Conservation (phyloP, 2,329 filamentous ascomycete genomes). For the Huntiella bhutanensis region DNA sequence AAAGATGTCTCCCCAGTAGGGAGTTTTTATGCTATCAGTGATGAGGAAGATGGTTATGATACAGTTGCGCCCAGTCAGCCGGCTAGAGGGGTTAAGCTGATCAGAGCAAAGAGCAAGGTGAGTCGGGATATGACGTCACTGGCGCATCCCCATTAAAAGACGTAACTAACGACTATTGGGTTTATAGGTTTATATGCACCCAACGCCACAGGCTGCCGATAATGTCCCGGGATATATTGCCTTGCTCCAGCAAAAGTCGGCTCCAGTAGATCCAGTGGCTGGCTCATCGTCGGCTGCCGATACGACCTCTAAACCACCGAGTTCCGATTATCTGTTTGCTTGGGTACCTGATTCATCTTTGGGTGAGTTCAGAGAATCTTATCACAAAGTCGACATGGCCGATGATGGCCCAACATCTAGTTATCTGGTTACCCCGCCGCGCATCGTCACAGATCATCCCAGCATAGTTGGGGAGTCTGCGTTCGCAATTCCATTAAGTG, state of each 20-base stretch:
- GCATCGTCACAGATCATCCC: constrained; percentile 60
- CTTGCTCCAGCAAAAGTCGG: constrained; percentile 69
- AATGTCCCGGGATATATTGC: constrained; percentile 92
- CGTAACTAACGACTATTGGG: no score
- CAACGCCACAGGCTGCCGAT: constrained; percentile 79
- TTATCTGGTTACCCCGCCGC: constrained; percentile 79
- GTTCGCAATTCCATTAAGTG: constrained; percentile 76
- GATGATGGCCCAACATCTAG: constrained; percentile 65
- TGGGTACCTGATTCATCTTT: constrained; percentile 86
- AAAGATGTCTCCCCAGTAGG: constrained; percentile 52
- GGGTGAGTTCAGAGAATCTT: constrained; percentile 69
- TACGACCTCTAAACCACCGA: constrained; percentile 25
- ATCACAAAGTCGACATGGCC: constrained; percentile 89
- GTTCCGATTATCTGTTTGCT: constrained; percentile 65
- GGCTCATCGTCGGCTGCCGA: constrained; percentile 12
- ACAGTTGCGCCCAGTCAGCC: constrained; percentile 67
- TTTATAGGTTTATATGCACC: constrained; percentile 81
- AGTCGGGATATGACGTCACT: constrained; percentile 13
- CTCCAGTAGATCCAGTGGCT: constrained; percentile 17
- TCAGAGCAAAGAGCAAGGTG: constrained; percentile 94
- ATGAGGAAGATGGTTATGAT: constrained; percentile 89
- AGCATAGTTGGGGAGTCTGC: constrained; percentile 52
- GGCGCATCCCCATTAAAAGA: neutral
- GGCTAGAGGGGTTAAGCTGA: constrained; percentile 72
- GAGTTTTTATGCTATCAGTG: constrained; percentile 88